Evolutionary conservation across 345 rosid genomes (phyloP), one percentile per base, ranked within the genome.

Genomic region (Arabis alpina): DNA sequence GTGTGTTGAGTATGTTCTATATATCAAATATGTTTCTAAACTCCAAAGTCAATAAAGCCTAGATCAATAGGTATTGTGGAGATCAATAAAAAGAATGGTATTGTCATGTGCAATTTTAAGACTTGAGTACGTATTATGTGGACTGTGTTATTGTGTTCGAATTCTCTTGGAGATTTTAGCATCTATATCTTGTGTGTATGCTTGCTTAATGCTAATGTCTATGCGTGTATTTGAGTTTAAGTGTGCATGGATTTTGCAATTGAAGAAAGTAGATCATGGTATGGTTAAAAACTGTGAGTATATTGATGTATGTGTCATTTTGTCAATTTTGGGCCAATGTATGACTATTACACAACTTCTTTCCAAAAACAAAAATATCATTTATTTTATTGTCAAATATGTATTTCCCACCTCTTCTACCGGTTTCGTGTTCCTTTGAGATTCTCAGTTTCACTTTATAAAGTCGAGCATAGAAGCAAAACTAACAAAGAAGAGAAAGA

Each of bases 51-150:
- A 51, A 34, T 34, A 71, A 71, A 16, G 13, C 64, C 23, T 27
- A 13, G n/a, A 37, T 30, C 49, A 50, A 48, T 34, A 49, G 0
- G 66, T 39, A 32, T 32, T 52, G 50, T 69, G 66, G 58, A 6
- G 44, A 56, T 9, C 8, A 42, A 6, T 50, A 13, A 49, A 10
- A 59, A 28, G 1, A 14, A 58, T 32, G 28, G 24, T 12, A 30
- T 19, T 43, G 16, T 36, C n/a, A 41, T 16, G 7, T 71, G 2
- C 25, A 27, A 13, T 61, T 71, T 15, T 41, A 60, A 37, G 65
- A 36, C 48, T 57, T 47, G 57, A 14, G 41, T 60, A 28, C 4
- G 4, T 58, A 15, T 12, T 8, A 7, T 51, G 60, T 60, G 43
- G 23, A 39, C 40, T 59, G 57, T 37, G 8, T 49, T 49, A 36